Percentiles rank a stretch among this genome's conserved stretches.
phyloP scores from a whole-genome alignment of 768 basidiomycete genomes.

The Amylocystis lapponica region DNA sequence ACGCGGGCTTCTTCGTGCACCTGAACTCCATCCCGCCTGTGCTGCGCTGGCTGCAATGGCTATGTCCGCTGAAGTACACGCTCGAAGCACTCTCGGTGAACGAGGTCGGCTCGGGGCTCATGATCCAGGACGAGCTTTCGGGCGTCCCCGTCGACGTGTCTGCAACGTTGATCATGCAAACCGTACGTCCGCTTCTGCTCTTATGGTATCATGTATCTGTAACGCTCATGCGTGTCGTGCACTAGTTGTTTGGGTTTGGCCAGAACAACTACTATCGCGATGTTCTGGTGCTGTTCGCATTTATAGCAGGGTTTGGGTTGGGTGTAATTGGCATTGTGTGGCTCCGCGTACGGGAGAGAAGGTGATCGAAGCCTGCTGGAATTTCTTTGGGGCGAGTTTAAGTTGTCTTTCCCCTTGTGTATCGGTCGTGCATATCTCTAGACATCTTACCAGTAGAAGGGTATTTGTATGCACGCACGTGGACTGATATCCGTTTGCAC shows the following conservation, averaged over 20 bases:
- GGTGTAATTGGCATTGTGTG: slow-evolving; percentile 74
- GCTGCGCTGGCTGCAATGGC: slow-evolving; percentile 89
- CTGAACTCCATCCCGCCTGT: slow-evolving; percentile 81
- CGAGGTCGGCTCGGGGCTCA: slow-evolving; percentile 83
- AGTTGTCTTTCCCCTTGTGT: too few species aligned
- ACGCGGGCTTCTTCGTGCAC: slow-evolving; percentile 91
- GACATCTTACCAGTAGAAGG: too few species aligned
- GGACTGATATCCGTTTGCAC: too few species aligned
- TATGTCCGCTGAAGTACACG: slow-evolving; percentile 77
- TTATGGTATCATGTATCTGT: background rate
- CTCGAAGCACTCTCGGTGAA: slow-evolving; percentile 89
- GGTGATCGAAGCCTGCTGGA: slow-evolving; percentile 35
- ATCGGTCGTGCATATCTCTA: too few species aligned
- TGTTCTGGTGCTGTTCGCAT: slow-evolving; percentile 81
- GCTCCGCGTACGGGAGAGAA: slow-evolving; percentile 69
- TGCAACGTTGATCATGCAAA: slow-evolving; percentile 80
- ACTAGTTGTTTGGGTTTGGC: slow-evolving; percentile 84
- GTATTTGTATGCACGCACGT: too few species aligned
- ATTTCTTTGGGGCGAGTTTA: too few species aligned
- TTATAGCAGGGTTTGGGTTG: slow-evolving; percentile 73
- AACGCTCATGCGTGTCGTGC: background rate
- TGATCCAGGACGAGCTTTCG: slow-evolving; percentile 71
- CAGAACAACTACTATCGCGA: slow-evolving; percentile 76
- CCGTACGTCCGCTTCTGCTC: slow-evolving; percentile 50
- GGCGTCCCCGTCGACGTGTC: slow-evolving; percentile 82